Evolutionary conservation across 495 filamentous ascomycete genomes (phyloP).

Genomic region (Trichoderma orchidacearum): DNA sequence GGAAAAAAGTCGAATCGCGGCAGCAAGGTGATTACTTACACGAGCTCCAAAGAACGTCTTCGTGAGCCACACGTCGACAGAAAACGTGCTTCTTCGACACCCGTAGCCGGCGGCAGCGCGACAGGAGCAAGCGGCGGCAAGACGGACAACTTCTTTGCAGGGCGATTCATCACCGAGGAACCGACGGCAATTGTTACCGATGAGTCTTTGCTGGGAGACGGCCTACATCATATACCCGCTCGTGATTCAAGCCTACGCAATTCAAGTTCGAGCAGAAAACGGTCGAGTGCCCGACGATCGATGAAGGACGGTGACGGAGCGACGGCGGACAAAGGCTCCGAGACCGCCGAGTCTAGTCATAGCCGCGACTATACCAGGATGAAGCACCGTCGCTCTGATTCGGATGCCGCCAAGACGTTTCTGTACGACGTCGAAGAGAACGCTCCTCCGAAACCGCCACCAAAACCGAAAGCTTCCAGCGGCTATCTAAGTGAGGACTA

Average conservation of each 20-base stretch:
- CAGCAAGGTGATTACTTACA: slow-evolving; percentile 42
- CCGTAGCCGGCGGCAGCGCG: slow-evolving; percentile 18
- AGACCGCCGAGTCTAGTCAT: slow-evolving; percentile 13
- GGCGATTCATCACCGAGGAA: slow-evolving; percentile 39
- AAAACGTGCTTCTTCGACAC: slow-evolving; percentile 27
- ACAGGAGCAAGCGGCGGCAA: slow-evolving; percentile 16
- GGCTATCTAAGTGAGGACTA: slow-evolving; percentile 7
- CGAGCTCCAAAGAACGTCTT: slow-evolving; percentile 43
- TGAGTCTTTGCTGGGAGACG: not conserved
- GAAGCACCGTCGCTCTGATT: slow-evolving; percentile 10
- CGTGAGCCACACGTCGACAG: slow-evolving; percentile 31
- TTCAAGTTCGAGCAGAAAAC: slow-evolving; percentile 22
- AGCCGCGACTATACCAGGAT: not conserved
- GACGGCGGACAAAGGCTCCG: slow-evolving; percentile 20
- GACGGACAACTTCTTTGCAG: slow-evolving; percentile 33
- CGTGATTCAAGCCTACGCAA: slow-evolving; percentile 58
- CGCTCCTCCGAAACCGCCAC: not conserved
- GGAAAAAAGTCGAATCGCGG: slow-evolving; percentile 32
- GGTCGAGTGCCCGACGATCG: slow-evolving; percentile 23
- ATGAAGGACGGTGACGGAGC: slow-evolving; percentile 23
- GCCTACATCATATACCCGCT: slow-evolving; percentile 41
- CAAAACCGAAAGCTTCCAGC: slow-evolving; percentile 5
- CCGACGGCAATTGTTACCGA: slow-evolving; percentile 9
- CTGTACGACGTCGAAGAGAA: not conserved
- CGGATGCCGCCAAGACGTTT: not conserved